phyloP scores from a whole-genome alignment of 1,139 yeast genomes.

The Pichia sp. region DNA sequence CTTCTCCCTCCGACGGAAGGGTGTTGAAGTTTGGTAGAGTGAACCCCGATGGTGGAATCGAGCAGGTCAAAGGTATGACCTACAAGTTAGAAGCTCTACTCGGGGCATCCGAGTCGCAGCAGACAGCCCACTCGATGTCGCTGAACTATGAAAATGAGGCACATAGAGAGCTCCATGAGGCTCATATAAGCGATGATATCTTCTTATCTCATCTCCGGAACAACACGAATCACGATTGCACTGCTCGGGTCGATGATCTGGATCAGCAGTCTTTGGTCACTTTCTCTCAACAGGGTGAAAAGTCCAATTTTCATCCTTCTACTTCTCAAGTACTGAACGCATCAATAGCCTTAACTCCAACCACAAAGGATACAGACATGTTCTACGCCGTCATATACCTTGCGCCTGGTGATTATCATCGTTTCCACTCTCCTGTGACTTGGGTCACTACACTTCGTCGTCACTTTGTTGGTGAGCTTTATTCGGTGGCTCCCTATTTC shows the following conservation, averaged over 20 bases:
- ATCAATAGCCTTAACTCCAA: constrained; percentile 27
- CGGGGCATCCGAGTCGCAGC: constrained; percentile 49
- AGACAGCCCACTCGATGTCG: constrained; percentile 39
- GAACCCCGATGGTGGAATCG: constrained; percentile 72
- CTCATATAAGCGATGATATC: not conserved
- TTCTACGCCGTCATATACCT: constrained; percentile 89
- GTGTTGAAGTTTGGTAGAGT: constrained; percentile 82
- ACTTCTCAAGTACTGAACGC: constrained; percentile 32
- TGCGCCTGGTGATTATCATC: constrained; percentile 98
- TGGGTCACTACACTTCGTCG: constrained; percentile 95
- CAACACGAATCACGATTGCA: constrained; percentile 18
- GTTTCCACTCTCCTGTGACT: constrained; percentile 92
- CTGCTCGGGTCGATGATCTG: constrained; percentile 7
- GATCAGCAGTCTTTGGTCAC: constrained; percentile 22
- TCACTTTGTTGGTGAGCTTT: constrained; percentile 93
- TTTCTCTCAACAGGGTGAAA: constrained; percentile 60
- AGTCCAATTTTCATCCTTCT: constrained; percentile 38
- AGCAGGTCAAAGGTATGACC: constrained; percentile 95
- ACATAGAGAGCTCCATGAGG: constrained; percentile 5
- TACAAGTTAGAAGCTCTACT: constrained; percentile 85
- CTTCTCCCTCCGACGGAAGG: constrained; percentile 92
- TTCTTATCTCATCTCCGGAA: constrained; percentile 19
- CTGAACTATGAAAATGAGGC: constrained; percentile 24
- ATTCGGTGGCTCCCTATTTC: constrained; percentile 95
- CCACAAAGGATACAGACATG: constrained; percentile 48